Evolutionary conservation across 1,284 basidiomycete genomes (phyloP).

Genomic region (Sporisorium graminicola): DNA sequence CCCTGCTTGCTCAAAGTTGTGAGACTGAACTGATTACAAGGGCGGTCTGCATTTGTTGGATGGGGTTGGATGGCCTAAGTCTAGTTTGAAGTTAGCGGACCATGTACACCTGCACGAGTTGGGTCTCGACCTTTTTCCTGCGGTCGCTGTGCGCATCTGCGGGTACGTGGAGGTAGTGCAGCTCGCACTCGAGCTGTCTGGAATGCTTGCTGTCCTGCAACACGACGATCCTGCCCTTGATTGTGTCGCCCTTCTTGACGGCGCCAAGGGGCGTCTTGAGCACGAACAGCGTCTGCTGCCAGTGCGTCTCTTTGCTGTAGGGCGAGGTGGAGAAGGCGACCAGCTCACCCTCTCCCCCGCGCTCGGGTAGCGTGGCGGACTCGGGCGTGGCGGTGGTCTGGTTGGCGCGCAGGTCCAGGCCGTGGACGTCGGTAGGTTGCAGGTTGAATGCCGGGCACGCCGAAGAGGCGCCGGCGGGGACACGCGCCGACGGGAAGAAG

Average conservation of each 20-base stretch:
- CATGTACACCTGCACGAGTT: constrained; percentile 81
- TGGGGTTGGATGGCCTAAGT: too few species aligned
- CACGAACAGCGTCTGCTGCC: constrained; percentile 95
- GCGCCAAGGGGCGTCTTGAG: constrained; percentile 80
- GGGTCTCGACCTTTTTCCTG: constrained; percentile 32
- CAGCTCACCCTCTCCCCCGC: constrained; percentile 72
- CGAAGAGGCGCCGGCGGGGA: constrained; percentile 5
- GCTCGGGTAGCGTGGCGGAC: not conserved
- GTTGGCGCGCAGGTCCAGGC: constrained; percentile 88
- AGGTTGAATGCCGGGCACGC: constrained; percentile 37
- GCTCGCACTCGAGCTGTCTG: constrained; percentile 90
- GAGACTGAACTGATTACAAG: too few species aligned
- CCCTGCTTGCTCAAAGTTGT: too few species aligned
- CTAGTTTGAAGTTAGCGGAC: constrained; percentile 72
- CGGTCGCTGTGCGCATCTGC: not conserved
- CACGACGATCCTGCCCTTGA: constrained; percentile 85
- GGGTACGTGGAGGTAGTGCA: constrained; percentile 76
- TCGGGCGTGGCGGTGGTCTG: constrained; percentile 51
- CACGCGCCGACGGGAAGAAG: constrained; percentile 48
- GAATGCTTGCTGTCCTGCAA: constrained; percentile 84
- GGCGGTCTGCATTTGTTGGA: too few species aligned
- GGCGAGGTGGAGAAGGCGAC: constrained; percentile 94
- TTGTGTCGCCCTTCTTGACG: constrained; percentile 81
- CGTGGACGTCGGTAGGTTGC: constrained; percentile 71
- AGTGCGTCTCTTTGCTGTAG: constrained; percentile 88